Base-by-base conservation (phyloP, 805 yeast genomes). In the Candida caryicola region DNA sequence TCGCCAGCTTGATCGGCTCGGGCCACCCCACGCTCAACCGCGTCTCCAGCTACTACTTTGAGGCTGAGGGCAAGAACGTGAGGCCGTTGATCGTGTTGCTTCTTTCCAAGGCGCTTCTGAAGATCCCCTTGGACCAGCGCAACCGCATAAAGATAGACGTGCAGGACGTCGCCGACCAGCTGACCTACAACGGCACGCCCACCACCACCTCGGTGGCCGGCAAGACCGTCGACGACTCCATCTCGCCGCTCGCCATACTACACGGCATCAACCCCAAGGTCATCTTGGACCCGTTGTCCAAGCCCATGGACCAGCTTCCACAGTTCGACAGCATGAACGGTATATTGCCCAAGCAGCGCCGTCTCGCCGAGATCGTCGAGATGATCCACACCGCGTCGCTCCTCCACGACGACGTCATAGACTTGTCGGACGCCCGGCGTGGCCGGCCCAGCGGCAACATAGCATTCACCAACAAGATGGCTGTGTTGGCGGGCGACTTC, bases 351-450 rank as follows among this genome's bases (percentile, higher is more conserved):
- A 89, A 93, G 50, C 99, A 93, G 65, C 74, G 98, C 48, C 75
- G 99, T 41, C 72, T 93, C 39, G 98, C 99, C 1, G 99, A 93
- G 65, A 91, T 93, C 52, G 96, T 91, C 7, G 99, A 93, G 64
- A 86, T 93, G 95, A 93, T 93, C 48, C 99, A 93, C 61, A 93
- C 98, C 1, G 98, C 99, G 3, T 85, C 95, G 9, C 67, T 93
- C 47, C 73, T 93, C 38, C 99, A 93, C 60, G 99, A 93, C 64
- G 99, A 93, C 60, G 99, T 93, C 44, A 91, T 93, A 52, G 99
- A 93, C 64, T 73, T 81, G 32, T 79, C 90, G 0, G 97, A 86
- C 54, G 76, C 91, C 23, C 74, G 99, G 58, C 74, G 99, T 47
- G 95, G 96, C 31, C 76, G 86, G 54, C 95, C 95, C 16, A 79